Evolutionary conservation across 345 rosid genomes (phyloP).

Genomic region (Isatis tinctoria): DNA sequence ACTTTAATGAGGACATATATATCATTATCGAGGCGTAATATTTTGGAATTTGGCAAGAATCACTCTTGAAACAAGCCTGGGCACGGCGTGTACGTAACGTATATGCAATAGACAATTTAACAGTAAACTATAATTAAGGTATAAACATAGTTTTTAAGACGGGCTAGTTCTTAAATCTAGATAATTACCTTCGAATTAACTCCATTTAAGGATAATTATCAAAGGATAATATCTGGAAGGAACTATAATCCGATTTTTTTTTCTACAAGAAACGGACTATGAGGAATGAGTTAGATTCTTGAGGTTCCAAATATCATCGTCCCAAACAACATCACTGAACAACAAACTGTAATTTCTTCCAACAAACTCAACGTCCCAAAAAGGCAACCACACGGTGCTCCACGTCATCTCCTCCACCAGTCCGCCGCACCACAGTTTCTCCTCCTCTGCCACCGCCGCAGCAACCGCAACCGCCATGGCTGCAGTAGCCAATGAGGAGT

Average conservation of each 20-base stretch:
- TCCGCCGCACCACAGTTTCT: constrained; percentile 24
- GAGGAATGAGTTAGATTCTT: constrained; percentile 33
- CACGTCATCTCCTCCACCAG: constrained; percentile 58
- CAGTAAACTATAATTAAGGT: background rate
- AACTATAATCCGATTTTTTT: background rate
- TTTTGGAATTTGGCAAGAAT: background rate
- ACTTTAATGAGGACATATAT: background rate
- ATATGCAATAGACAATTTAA: background rate
- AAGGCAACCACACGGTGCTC: constrained; percentile 52
- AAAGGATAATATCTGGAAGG: background rate
- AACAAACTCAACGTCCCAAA: constrained; percentile 56
- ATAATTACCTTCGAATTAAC: background rate
- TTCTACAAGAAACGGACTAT: background rate
- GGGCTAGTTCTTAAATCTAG: background rate
- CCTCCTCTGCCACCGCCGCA: constrained; percentile 23
- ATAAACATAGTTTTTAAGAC: background rate
- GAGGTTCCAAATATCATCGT: constrained; percentile 69
- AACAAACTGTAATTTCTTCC: constrained; percentile 36
- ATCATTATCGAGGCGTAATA: background rate
- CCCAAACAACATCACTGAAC: constrained; percentile 61
- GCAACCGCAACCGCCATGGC: constrained; percentile 32
- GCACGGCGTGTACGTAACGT: background rate
- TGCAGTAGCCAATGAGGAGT: constrained; percentile 8
- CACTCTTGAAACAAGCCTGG: background rate
- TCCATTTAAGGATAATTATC: background rate